Evolutionary conservation across 495 filamentous ascomycete genomes (phyloP).

Genomic region (Glutinoglossum americanum): DNA sequence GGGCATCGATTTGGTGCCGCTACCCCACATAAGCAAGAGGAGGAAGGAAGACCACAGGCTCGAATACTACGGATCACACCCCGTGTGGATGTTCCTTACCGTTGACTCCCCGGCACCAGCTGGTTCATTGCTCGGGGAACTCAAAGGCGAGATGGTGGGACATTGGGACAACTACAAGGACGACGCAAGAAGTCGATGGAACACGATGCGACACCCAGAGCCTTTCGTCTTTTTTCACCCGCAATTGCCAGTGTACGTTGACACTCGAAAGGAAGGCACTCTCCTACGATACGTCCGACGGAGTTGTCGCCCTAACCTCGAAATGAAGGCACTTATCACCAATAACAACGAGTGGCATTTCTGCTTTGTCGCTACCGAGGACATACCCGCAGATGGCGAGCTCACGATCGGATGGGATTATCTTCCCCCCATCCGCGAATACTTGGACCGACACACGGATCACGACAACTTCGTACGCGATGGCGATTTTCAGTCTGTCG

Average conservation of each 20-base stretch:
- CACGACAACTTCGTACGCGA: slow-evolving; percentile 22
- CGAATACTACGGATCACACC: slow-evolving; percentile 24
- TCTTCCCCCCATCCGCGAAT: slow-evolving; percentile 24
- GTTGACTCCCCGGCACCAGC: slow-evolving; percentile 38
- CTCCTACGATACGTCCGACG: slow-evolving; percentile 63
- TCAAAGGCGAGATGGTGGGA: slow-evolving; percentile 61
- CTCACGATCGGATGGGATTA: slow-evolving; percentile 49
- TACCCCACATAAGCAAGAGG: slow-evolving; percentile 26
- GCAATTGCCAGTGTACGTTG: slow-evolving; percentile 68
- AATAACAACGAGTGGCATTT: slow-evolving; percentile 62
- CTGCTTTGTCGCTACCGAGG: slow-evolving; percentile 61
- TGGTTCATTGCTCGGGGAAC: slow-evolving; percentile 56
- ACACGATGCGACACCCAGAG: slow-evolving; percentile 51
- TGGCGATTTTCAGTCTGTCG: slow-evolving; percentile 22
- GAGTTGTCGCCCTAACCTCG: slow-evolving; percentile 72
- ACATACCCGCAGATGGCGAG: slow-evolving; percentile 40
- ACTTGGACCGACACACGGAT: slow-evolving; percentile 11
- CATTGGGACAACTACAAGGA: slow-evolving; percentile 54
- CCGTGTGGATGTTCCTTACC: slow-evolving; percentile 50
- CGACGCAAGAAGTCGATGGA: slow-evolving; percentile 54
- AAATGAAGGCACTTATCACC: slow-evolving; percentile 60
- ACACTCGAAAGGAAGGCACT: slow-evolving; percentile 68
- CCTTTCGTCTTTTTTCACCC: slow-evolving; percentile 75
- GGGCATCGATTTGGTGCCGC: slow-evolving; percentile 29
- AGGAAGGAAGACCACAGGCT: slow-evolving; percentile 22